A percentile compares a stretch with the other conserved stretches of the same genome.
phyloP scores from a whole-genome alignment of 2,329 filamentous ascomycete species.

The Aspergillus sp. region DNA sequence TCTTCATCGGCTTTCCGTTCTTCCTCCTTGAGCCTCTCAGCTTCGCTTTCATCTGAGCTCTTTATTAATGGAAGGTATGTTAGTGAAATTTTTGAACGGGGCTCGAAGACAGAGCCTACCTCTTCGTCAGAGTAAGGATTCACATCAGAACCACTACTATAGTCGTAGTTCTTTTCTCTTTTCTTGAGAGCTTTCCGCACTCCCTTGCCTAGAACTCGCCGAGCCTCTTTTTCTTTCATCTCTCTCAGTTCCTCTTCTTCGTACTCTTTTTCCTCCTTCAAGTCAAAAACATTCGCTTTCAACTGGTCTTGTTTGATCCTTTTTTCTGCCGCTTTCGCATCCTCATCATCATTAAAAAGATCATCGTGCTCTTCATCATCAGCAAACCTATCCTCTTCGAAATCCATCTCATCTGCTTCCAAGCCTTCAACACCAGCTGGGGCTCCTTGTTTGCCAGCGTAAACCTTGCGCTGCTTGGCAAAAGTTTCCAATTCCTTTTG shows the following conservation, averaged over 20 bases:
- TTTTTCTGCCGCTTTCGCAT: constrained; percentile 66
- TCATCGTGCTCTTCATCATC: constrained; percentile 78
- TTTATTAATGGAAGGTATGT: too few species aligned
- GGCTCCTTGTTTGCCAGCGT: constrained; percentile 40
- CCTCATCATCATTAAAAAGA: constrained; percentile 80
- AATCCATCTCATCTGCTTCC: constrained; percentile 63
- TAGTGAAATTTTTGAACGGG: too few species aligned
- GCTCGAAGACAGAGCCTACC: constrained; percentile 29
- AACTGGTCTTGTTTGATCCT: constrained; percentile 75
- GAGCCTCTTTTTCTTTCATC: constrained; percentile 59
- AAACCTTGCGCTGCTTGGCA: constrained; percentile 42
- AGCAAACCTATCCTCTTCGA: constrained; percentile 71
- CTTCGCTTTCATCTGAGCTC: constrained; percentile 60
- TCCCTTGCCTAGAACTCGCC: constrained; percentile 68
- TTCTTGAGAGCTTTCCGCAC: constrained; percentile 77
- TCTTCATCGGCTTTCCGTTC: constrained; percentile 57
- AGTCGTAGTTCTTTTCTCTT: constrained; percentile 81
- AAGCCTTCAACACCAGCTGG: constrained; percentile 45
- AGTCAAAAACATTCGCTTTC: constrained; percentile 81
- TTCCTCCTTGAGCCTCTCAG: constrained; percentile 57
- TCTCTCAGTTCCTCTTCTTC: constrained; percentile 65
- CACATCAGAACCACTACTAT: constrained; percentile 64
- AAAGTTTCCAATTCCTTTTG: constrained; percentile 58
- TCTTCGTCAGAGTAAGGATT: constrained; percentile 54
- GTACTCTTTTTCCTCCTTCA: constrained; percentile 64